Evolutionary conservation across 495 filamentous ascomycete genomes (phyloP).

Genomic region (Apodospora peruviana): DNA sequence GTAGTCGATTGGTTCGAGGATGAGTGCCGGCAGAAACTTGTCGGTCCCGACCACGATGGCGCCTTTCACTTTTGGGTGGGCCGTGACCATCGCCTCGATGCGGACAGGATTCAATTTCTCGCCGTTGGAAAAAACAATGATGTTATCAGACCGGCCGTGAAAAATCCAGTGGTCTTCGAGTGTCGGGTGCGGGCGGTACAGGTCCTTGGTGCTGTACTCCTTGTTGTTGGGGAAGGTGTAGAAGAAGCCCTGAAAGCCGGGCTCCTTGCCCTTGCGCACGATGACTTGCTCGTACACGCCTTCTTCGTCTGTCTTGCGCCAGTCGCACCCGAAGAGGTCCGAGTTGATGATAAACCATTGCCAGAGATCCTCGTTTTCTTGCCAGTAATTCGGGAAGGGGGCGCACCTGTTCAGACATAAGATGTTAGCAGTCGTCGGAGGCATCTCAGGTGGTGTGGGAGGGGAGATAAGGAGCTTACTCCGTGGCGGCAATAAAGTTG

Average conservation of each 20-base stretch:
- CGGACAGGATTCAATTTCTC: constrained; percentile 58
- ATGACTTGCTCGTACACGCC: constrained; percentile 48
- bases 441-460: background rate
- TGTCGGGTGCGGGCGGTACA: constrained; percentile 48
- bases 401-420: constrained; percentile 43
- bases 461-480: constrained; percentile 20
- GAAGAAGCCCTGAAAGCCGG: constrained; percentile 44
- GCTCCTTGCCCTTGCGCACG: constrained; percentile 35
- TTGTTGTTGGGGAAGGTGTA: constrained; percentile 45
- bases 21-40: constrained; percentile 45
- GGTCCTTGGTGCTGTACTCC: constrained; percentile 51
- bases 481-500: constrained; percentile 36
- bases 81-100: constrained; percentile 43
- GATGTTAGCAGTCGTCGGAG: no score
- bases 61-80: constrained; percentile 39
- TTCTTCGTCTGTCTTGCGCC: constrained; percentile 36
- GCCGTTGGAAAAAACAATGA: constrained; percentile 59
- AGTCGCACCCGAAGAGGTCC: constrained; percentile 34
- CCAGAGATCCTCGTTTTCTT: constrained; percentile 41
- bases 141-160: constrained; percentile 50
- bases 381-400: constrained; percentile 31
- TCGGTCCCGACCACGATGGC: constrained; percentile 47
- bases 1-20: constrained; percentile 41
- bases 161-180: constrained; percentile 46
- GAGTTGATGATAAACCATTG: constrained; percentile 46